Evolutionary conservation across 2,329 filamentous ascomycete species (phyloP).

Genomic region (Talaromyces sp.): DNA sequence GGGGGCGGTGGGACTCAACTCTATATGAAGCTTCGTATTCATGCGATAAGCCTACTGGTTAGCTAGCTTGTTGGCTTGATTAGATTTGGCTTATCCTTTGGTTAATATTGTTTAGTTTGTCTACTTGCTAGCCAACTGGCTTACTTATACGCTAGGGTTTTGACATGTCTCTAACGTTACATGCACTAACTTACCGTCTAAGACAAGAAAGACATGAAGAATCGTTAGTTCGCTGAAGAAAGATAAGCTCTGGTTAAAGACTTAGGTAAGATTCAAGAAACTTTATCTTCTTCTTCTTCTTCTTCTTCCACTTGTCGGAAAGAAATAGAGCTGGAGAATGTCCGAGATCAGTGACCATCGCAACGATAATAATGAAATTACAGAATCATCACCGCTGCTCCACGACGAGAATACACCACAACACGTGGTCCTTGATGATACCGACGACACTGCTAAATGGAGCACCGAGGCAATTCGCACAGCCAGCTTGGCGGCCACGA

Average conservation of each 20-base stretch:
- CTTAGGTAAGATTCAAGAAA: background rate
- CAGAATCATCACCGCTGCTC: constrained; percentile 3
- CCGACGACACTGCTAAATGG: background rate
- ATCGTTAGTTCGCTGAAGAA: background rate
- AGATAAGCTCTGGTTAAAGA: background rate
- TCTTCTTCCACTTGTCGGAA: background rate
- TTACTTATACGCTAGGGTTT: background rate
- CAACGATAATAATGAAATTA: background rate
- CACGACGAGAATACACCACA: background rate
- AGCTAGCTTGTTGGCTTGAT: background rate
- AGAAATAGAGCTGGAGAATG: background rate
- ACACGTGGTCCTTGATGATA: background rate
- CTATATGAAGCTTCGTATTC: background rate
- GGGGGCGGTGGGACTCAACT: background rate
- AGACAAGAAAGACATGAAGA: background rate
- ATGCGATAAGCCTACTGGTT: background rate
- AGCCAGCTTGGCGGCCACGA: background rate
- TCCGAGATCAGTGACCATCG: background rate
- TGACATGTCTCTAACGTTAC: background rate
- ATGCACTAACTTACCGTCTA: background rate
- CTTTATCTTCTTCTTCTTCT: background rate
- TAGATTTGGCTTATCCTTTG: background rate
- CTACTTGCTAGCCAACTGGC: background rate
- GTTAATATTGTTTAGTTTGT: background rate
- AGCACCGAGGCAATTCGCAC: background rate